These are phyloP conservation scores for Botrytis fabae DNA, from an alignment of 2,329 filamentous ascomycete species.

Conservation along the genomic window DNA sequence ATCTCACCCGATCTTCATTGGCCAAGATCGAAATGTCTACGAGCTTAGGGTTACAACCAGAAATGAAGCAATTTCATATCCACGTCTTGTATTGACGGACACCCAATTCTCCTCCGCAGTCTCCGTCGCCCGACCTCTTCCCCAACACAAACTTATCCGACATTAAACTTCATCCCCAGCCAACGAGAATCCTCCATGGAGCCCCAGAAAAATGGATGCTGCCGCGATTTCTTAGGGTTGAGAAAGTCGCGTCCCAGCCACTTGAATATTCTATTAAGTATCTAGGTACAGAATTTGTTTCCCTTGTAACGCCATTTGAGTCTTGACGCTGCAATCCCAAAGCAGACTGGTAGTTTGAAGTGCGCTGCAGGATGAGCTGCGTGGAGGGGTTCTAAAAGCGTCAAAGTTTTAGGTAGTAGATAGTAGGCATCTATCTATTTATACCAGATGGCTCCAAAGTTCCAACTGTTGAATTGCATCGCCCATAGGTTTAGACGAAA, in stretches of 20 bases:
- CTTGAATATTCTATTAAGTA: neutral
- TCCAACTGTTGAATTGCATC: neutral
- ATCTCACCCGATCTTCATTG: neutral
- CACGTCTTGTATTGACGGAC: neutral
- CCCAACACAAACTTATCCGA: neutral
- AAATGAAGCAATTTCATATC: conserved; percentile 22
- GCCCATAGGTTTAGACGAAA: neutral
- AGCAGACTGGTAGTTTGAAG: neutral
- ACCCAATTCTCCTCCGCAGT: neutral
- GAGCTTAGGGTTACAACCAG: neutral
- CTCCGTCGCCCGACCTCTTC: neutral
- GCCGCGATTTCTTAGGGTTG: neutral
- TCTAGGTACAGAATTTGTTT: neutral
- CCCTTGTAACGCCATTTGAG: neutral
- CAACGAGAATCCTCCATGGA: conserved; percentile 16
- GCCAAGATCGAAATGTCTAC: neutral
- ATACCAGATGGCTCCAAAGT: neutral
- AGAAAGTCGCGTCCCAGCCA: conserved; percentile 1
- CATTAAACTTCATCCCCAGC: conserved; percentile 5
- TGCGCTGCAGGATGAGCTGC: neutral
- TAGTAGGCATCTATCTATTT: neutral
- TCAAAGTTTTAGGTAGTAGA: neutral
- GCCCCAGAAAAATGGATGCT: conserved; percentile 11
- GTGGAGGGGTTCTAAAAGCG: too few species aligned
- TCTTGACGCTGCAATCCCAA: neutral